These are phyloP conservation scores for Suillus plorans DNA, from an alignment of 768 basidiomycete species.

Conservation along the genomic window DNA sequence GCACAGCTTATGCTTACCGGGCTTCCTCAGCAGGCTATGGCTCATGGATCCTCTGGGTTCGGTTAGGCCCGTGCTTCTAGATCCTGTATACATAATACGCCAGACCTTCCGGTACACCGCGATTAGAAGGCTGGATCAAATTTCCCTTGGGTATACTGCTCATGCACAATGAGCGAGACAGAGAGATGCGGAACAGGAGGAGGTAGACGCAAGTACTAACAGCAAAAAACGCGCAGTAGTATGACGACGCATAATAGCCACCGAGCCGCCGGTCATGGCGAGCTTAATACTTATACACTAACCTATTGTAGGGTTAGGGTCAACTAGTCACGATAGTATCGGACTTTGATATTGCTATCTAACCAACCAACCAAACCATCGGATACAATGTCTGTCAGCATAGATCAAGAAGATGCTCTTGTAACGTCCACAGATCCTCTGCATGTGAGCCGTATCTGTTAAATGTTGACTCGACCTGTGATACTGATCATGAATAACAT, in stretches of 20 bases:
- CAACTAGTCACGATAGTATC: background rate
- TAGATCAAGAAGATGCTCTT: conserved; percentile 41
- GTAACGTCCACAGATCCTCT: conserved; percentile 60
- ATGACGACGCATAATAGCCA: too few relatives aligned
- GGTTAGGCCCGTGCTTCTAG: background rate
- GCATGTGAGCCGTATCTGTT: conserved; percentile 45
- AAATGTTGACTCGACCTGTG: background rate
- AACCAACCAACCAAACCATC: too few relatives aligned
- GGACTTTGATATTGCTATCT: background rate
- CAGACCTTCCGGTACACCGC: background rate
- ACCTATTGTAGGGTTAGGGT: background rate
- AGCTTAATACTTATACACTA: too few relatives aligned
- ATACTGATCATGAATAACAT: conserved; percentile 2
- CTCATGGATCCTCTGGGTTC: background rate
- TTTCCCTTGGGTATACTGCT: background rate
- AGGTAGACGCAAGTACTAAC: too few relatives aligned
- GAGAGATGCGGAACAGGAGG: background rate
- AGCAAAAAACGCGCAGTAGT: too few relatives aligned
- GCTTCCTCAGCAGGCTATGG: background rate
- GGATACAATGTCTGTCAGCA: conserved; percentile 1
- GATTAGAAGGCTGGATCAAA: background rate
- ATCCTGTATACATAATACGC: background rate
- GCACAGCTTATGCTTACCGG: background rate
- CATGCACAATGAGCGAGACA: background rate
- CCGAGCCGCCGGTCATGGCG: too few relatives aligned